These are phyloP conservation scores for Trapa bicornis DNA, from an alignment of 345 rosid genomes.

Conservation along the genomic window DNA sequence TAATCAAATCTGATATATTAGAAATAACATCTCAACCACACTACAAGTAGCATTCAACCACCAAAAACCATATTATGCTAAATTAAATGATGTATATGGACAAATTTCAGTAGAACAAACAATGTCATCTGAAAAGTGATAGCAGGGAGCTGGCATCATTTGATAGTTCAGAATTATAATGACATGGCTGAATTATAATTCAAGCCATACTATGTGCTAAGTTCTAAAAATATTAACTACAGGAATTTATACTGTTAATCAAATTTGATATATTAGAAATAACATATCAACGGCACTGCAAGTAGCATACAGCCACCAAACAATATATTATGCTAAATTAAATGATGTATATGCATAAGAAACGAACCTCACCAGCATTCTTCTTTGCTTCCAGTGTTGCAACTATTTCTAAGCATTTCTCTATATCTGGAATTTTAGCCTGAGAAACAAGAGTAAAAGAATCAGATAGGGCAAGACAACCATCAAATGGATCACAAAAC, in stretches of 20 bases:
- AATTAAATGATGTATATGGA: background rate
- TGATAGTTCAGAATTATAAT: background rate
- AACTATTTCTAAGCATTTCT: slow-evolving; percentile 78
- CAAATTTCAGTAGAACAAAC: background rate
- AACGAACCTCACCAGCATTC: slow-evolving; percentile 79
- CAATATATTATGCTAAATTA: background rate
- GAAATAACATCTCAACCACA: background rate
- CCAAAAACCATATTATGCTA: background rate
- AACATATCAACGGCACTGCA: background rate
- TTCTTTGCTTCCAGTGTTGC: slow-evolving; percentile 73
- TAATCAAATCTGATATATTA: background rate
- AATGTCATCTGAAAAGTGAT: background rate
- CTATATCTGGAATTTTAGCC: slow-evolving; percentile 93
- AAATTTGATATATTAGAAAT: background rate
- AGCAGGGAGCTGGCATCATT: background rate
- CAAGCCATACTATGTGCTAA: background rate
- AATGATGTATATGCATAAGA: background rate
- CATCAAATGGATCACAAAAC: background rate
- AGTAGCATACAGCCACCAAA: background rate
- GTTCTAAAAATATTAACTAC: background rate
- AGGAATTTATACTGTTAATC: background rate
- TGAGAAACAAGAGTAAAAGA: slow-evolving; percentile 13
- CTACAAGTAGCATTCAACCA: background rate
- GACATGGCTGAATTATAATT: background rate
- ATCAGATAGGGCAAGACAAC: background rate